phyloP scores from a whole-genome alignment of 2,329 filamentous ascomycete genomes.

The Exophiala oligosperma region DNA sequence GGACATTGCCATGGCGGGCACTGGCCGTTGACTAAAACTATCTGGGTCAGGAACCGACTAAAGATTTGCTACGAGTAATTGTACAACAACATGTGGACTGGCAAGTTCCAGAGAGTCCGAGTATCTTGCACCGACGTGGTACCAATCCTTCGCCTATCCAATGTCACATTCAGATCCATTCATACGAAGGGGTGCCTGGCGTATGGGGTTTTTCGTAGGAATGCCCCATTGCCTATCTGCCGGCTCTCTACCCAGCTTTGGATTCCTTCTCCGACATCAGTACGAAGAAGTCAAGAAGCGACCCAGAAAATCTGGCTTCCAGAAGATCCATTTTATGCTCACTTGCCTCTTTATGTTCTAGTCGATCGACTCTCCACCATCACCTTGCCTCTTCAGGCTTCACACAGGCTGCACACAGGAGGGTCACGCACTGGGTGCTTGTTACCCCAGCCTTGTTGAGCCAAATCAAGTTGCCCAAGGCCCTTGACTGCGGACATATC shows the following conservation, averaged over 20 bases:
- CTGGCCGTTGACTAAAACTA: too few relatives aligned
- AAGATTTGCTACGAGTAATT: too few relatives aligned
- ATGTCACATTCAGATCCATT: neutral
- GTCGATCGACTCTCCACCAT: neutral
- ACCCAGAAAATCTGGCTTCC: neutral
- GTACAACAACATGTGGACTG: too few relatives aligned
- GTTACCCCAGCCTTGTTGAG: neutral
- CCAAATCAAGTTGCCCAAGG: neutral
- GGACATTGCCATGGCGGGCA: too few relatives aligned
- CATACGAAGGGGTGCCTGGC: neutral
- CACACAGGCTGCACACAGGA: neutral
- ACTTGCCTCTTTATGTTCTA: neutral
- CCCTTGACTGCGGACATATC: neutral
- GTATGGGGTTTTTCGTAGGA: neutral
- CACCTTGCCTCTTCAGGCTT: neutral
- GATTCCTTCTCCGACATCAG: slow-evolving; percentile 17
- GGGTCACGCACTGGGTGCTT: neutral
- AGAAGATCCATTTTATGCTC: neutral
- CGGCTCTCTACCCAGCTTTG: slow-evolving; percentile 12
- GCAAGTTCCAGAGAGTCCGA: too few relatives aligned
- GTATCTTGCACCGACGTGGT: neutral
- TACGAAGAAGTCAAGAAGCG: neutral
- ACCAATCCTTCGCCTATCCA: neutral
- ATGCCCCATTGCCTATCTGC: neutral
- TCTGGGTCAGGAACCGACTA: too few relatives aligned